Evolutionary conservation across 345 rosid genomes (phyloP).

Genomic region (Linum usitatissimum): DNA sequence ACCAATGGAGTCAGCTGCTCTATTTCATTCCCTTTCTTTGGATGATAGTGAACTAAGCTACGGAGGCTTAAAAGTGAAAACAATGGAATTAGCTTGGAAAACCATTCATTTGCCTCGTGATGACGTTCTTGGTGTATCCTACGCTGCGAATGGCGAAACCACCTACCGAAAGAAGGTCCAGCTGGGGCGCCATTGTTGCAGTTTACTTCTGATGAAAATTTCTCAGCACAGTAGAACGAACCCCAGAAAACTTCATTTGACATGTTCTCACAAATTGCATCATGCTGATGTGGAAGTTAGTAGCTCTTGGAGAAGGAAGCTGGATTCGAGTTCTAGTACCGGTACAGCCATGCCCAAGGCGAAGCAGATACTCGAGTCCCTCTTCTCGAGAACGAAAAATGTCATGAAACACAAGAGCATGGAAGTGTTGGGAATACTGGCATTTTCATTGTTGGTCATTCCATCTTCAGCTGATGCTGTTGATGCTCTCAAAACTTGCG

Average conservation of each 20-base stretch:
- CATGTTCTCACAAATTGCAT: conserved; percentile 16
- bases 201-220: conserved; percentile 26
- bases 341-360: conserved; percentile 18
- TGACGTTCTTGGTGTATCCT: conserved; percentile 27
- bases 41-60: conserved; percentile 6
- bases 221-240: conserved; percentile 20
- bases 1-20: no score
- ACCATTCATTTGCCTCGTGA: conserved; percentile 33
- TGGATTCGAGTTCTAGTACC: conserved; percentile 17
- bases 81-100: conserved; percentile 50
- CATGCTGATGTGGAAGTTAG: conserved; percentile 12
- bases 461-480: conserved; percentile 75
- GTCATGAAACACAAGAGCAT: conserved; percentile 27
- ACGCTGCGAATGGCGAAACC: conserved; percentile 19
- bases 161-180: conserved; percentile 21
- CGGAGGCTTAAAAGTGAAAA: conserved; percentile 18
- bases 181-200: conserved; percentile 13
- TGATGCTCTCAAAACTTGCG: conserved; percentile 89
- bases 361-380: conserved; percentile 26
- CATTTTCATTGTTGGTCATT: conserved; percentile 47
- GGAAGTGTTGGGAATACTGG: conserved; percentile 45
- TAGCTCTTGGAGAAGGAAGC: conserved; percentile 34
- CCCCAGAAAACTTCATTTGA: conserved; percentile 18
- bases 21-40: not conserved
- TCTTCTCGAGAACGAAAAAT: conserved; percentile 23